A percentile compares a stretch with the other conserved stretches of the same genome.
Conservation (phyloP, 441 rosid species). For the Eutrema salsugineum region DNA sequence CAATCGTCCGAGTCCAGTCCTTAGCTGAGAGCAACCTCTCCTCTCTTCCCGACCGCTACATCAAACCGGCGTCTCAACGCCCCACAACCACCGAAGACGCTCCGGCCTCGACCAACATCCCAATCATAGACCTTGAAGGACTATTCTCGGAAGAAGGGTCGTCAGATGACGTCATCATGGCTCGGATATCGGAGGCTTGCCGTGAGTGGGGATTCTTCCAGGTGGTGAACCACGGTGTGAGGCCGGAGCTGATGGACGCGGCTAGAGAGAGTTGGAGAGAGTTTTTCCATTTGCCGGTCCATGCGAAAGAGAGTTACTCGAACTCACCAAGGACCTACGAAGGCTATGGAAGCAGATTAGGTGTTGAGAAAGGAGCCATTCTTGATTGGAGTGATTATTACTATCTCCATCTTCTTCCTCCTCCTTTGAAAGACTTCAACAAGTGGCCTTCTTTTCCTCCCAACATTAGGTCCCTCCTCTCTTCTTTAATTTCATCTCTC, state of each 20-base stretch:
- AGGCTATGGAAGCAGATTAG: constrained; percentile 84
- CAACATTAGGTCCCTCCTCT: constrained; percentile 48
- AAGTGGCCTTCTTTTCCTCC: constrained; percentile 74
- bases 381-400: constrained; percentile 94
- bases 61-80: constrained; percentile 52
- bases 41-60: constrained; percentile 56
- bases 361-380: constrained; percentile 72
- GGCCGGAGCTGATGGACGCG: constrained; percentile 54
- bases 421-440: constrained; percentile 45
- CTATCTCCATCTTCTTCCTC: constrained; percentile 71
- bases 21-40: constrained; percentile 53
- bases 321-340: constrained; percentile 77
- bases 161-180: constrained; percentile 26
- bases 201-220: constrained; percentile 88
- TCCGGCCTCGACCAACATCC: constrained; percentile 42
- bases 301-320: constrained; percentile 50
- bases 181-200: constrained; percentile 48
- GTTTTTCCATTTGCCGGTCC: constrained; percentile 68
- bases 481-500: neutral
- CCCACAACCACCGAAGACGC: constrained; percentile 27
- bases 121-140: constrained; percentile 60
- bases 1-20: constrained; percentile 76
- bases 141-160: constrained; percentile 25
- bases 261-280: constrained; percentile 61
- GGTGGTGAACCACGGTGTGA: constrained; percentile 74